phyloP scores from a whole-genome alignment of 805 yeast genomes.

The Candida germanica region DNA sequence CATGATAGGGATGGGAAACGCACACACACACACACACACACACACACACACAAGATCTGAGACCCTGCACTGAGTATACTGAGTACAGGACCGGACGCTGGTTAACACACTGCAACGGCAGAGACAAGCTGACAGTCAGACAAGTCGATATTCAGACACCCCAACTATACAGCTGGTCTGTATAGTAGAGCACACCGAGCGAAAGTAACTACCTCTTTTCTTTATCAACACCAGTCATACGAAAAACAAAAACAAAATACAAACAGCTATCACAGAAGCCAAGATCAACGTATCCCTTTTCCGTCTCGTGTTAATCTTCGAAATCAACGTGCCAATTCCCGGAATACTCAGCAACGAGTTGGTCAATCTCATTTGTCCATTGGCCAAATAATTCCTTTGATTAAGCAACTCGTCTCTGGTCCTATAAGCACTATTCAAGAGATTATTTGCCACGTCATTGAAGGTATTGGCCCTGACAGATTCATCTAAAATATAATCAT shows the following conservation, averaged over 20 bases:
- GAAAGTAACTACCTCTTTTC: no score
- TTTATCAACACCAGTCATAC: no score
- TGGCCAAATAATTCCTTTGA: slow-evolving; percentile 64
- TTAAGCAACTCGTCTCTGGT: slow-evolving; percentile 80
- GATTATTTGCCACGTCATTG: slow-evolving; percentile 71
- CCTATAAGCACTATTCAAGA: slow-evolving; percentile 81
- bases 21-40: no score
- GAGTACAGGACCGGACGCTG: no score
- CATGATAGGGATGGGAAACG: no score
- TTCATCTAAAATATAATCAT: slow-evolving; percentile 78
- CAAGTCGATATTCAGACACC: no score
- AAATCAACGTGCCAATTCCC: slow-evolving; percentile 71
- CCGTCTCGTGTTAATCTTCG: slow-evolving; percentile 82
- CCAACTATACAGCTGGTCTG: no score
- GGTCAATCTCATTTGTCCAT: slow-evolving; percentile 62
- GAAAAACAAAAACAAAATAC: slow-evolving; percentile 68
- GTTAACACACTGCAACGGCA: neutral
- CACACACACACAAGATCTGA: no score
- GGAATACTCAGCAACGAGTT: slow-evolving; percentile 70
- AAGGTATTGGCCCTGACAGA: slow-evolving; percentile 68
- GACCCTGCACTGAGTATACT: no score
- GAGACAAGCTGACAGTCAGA: no score
- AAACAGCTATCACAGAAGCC: slow-evolving; percentile 66
- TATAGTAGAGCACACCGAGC: no score
- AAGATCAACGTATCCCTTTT: slow-evolving; percentile 85